Evolutionary conservation across 371 early-diverging fungal species (phyloP), one percentile per base, ranked within the genome.

Genomic region (Mortierella polycephala): DNA sequence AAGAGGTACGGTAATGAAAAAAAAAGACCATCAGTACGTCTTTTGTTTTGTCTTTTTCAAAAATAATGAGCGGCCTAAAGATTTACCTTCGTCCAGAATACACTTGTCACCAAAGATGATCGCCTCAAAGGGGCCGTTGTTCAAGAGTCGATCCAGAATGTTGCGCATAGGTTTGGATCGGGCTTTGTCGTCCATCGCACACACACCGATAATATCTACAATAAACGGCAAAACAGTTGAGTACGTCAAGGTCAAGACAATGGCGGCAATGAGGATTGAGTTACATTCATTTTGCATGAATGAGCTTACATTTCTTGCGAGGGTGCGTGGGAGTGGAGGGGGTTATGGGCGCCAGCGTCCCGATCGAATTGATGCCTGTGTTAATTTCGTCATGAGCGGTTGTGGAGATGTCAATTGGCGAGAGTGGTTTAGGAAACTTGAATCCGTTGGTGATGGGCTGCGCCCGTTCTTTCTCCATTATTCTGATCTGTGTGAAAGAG

Each of bases 101-200:
- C 96, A 95, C 82, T 97, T 96, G 82, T 99, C 99, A 7, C 98
- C 98, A 85, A 99, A 98, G 55, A 96, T 92, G 46, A 96, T 88
- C 12, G 92, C 92, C 62, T 94, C 92, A 75, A 96, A 97, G 47
- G 94, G 90, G 8, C 90, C 93, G 67, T 82, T 85, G 0, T 88
- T 83, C 21, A 96, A 68, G 41, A 99, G 76, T 30, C 95, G 87
- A 77, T 95, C 91, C 16, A 99, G 84, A 65, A 99, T 96, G 81
- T 95, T 94, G 42, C 95, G 87, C 99, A 99, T 99, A 18, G 97
- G 97, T 73, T 96, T 97, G 20, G 97, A 96, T 11, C 77, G 77
- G 14, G 97, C 95, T 85, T 98, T 98, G 67, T 87, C 92, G 82
- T 96, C 97, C 93, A 96, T 92, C 2, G 97, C 96, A 74, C 96